These are phyloP conservation scores for Cladosporium sp. DNA, from an alignment of 2,329 filamentous ascomycete species.

Conservation along the genomic window DNA sequence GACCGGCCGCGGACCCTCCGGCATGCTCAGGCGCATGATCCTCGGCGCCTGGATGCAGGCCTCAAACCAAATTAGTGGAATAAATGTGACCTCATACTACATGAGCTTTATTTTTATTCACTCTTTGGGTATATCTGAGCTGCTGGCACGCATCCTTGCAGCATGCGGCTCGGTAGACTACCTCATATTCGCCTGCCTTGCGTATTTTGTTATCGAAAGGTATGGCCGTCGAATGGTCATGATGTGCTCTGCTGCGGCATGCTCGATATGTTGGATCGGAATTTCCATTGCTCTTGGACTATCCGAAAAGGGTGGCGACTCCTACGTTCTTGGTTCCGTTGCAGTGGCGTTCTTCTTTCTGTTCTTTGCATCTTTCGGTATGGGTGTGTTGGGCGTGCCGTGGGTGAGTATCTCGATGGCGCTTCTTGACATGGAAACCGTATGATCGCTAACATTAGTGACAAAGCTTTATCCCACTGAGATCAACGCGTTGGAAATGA, in stretches of 20 bases:
- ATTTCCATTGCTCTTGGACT: slow-evolving; percentile 43
- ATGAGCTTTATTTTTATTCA: slow-evolving; percentile 48
- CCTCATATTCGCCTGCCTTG: slow-evolving; percentile 44
- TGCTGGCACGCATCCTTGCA: slow-evolving; percentile 46
- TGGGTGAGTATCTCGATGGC: slow-evolving; percentile 25
- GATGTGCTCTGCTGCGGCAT: slow-evolving; percentile 46
- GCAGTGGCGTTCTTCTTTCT: slow-evolving; percentile 43
- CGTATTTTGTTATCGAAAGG: slow-evolving; percentile 45
- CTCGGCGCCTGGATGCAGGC: slow-evolving; percentile 26
- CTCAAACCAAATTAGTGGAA: slow-evolving; percentile 24
- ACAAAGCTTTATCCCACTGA: slow-evolving; percentile 21
- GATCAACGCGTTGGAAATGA: slow-evolving; percentile 25
- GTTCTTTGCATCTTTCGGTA: slow-evolving; percentile 37
- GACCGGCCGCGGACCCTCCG: slow-evolving; percentile 21
- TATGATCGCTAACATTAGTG: not conserved
- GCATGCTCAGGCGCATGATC: slow-evolving; percentile 17
- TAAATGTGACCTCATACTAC: slow-evolving; percentile 25
- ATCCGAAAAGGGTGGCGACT: slow-evolving; percentile 38
- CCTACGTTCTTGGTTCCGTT: slow-evolving; percentile 43
- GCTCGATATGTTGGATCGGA: slow-evolving; percentile 46
- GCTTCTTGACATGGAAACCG: too few species aligned
- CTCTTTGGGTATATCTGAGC: slow-evolving; percentile 45
- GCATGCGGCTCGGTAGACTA: slow-evolving; percentile 49
- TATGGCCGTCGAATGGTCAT: slow-evolving; percentile 46
- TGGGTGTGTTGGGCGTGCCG: slow-evolving; percentile 36